Percentiles rank a stretch among this genome's conserved stretches.
phyloP scores from a whole-genome alignment of 805 yeast species.

The Saccharomycopsis schoenii region DNA sequence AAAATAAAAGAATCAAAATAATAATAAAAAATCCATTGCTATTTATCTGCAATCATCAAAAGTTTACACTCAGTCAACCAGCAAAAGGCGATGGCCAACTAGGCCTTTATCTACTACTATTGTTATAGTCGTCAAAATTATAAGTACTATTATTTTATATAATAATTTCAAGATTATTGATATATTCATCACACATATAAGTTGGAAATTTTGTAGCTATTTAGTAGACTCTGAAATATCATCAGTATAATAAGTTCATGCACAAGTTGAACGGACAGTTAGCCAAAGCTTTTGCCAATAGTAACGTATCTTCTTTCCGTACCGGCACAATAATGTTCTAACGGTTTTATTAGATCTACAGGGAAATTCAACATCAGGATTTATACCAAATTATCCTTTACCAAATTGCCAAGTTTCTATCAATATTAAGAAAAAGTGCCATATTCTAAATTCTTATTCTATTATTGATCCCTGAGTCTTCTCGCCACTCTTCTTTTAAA shows the following conservation, averaged over 20 bases:
- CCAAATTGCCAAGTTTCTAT: no score
- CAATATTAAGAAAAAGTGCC: not conserved
- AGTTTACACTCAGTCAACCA: no score
- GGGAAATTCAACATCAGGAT: no score
- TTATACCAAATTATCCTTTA: no score
- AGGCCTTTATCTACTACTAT: not conserved
- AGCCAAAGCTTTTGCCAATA: no score
- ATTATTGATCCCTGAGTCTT: not conserved
- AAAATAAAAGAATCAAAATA: not conserved
- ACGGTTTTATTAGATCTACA: no score
- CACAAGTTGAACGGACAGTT: not conserved
- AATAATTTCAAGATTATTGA: not conserved
- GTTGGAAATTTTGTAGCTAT: no score
- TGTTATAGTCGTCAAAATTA: not conserved
- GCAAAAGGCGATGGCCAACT: no score
- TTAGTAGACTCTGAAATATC: no score
- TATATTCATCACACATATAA: not conserved
- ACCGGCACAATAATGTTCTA: no score
- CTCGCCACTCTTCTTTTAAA: not conserved
- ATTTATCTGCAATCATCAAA: not conserved
- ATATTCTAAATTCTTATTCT: not conserved
- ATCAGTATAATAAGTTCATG: no score
- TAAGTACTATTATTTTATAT: not conserved
- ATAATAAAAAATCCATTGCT: not conserved
- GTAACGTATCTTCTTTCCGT: no score